Evolutionary conservation across 2,329 filamentous ascomycete species (phyloP), one percentile per base, ranked within the genome.

Genomic region (Nigrograna mackinnonii): DNA sequence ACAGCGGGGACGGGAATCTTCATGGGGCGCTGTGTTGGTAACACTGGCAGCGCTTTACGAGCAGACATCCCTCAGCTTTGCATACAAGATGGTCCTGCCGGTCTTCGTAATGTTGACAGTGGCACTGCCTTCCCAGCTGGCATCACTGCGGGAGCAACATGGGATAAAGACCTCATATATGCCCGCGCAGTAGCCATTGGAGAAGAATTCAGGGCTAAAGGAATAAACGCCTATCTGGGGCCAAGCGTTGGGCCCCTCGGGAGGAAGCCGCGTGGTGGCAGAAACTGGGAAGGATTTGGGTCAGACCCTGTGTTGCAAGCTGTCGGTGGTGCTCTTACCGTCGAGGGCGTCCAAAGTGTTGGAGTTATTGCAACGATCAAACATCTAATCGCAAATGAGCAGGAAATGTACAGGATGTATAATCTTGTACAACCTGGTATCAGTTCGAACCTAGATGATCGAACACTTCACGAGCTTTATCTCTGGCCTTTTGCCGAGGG

Each of bases 401-500:
- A 95, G 63, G 73, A 76, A 47, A 57, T 68, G 49, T 74, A 80
- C 58, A 50, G 67, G 19, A 68, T 68, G 79, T 79, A 58, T 57
- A 70, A 46, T 41, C 47, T 60, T 3, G 51, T 63, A 22, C 64
- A 68, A 35, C 57, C 62, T 2, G 67, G 63, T 2, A 64, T 66
- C 22, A 68, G 64, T 5, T 67, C 67, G 35, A 94, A 95, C 56
- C 80, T 95, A 19, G 87, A 89, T 48, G 87, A 90, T 58, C 76
- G 86, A 22, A 85, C 86, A 0, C 66, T 89, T 50, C 87, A 90
- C 60, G 87, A 91, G 67, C 71, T 95, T 2, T 95, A 95, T 56
- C 77, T 86, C 0, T 95, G 89, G 89, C 91, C 90, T 0, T 95
- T 95, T 62, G 86, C 84, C 3, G 86, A 95, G 55, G 84, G 84